Percentiles rank a stretch among this genome's conserved stretches.
Conservation (phyloP, 768 basidiomycete genomes). For the Ephemerocybe angulata region DNA sequence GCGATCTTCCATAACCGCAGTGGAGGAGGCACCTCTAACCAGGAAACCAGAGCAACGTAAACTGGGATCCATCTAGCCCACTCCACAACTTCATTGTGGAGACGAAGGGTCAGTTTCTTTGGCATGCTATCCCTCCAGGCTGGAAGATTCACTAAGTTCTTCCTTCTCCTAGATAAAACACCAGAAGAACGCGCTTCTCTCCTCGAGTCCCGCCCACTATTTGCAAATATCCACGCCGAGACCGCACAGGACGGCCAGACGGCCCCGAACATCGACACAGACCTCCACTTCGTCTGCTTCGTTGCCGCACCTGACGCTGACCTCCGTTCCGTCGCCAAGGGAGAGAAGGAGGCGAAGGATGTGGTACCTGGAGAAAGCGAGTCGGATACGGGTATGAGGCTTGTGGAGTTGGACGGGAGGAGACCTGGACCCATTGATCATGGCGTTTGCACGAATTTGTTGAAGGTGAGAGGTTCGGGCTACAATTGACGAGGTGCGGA, state of each 20-base stretch:
- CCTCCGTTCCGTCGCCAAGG: constrained; percentile 24
- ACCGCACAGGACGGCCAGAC: constrained; percentile 71
- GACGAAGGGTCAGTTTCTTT: constrained; percentile 45
- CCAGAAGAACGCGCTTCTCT: constrained; percentile 71
- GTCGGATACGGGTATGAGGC: constrained; percentile 36
- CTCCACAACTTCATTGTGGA: constrained; percentile 64
- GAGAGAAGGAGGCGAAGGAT: not conserved
- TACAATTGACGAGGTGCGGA: too few species aligned
- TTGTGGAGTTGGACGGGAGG: constrained; percentile 85
- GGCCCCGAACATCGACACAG: constrained; percentile 62
- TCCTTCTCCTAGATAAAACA: constrained; percentile 46
- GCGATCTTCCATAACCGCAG: not conserved
- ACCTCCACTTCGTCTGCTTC: constrained; percentile 88
- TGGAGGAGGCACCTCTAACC: not conserved
- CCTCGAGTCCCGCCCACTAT: constrained; percentile 73
- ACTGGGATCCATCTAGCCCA: constrained; percentile 52
- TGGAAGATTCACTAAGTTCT: too few species aligned
- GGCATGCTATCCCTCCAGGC: not conserved
- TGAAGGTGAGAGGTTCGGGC: constrained; percentile 38
- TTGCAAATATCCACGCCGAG: constrained; percentile 72
- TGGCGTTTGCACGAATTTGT: constrained; percentile 56
- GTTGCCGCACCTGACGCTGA: constrained; percentile 57
- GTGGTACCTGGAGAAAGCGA: too few species aligned
- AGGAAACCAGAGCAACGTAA: constrained; percentile 48
- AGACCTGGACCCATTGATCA: constrained; percentile 78